Conservation (phyloP, 352 stramenopile species). For the Pilasporangium apinafurcum region DNA sequence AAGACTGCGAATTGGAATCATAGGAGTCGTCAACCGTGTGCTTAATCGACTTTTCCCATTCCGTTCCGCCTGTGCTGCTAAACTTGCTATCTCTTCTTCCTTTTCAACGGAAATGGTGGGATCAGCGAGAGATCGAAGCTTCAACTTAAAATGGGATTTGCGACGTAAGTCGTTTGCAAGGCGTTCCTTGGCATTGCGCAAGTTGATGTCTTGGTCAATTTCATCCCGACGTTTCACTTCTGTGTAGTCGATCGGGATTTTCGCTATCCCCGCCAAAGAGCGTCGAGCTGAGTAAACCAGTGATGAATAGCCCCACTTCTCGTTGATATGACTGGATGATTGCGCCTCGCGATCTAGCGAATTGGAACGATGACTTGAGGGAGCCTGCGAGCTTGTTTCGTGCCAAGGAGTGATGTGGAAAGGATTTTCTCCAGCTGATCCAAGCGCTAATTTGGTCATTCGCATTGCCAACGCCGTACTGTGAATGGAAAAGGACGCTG, state of each 20-base stretch:
- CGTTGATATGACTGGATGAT: not conserved
- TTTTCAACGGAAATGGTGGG: conserved; percentile 39
- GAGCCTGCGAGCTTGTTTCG: conserved; percentile 1
- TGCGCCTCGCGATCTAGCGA: too few relatives aligned
- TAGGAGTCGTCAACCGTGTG: too few relatives aligned
- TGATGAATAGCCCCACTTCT: not conserved
- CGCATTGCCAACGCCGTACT: conserved; percentile 17
- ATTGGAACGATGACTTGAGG: conserved; percentile 1
- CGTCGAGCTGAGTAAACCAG: conserved; percentile 4
- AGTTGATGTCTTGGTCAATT: conserved; percentile 37
- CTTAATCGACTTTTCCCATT: too few relatives aligned
- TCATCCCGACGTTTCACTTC: conserved; percentile 33
- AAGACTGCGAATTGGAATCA: too few relatives aligned
- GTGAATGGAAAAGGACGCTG: conserved; percentile 8
- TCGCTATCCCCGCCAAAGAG: conserved; percentile 5
- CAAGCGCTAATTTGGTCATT: conserved; percentile 21
- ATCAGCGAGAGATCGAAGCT: conserved; percentile 43
- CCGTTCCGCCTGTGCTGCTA: not conserved
- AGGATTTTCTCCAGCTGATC: not conserved
- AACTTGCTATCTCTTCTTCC: conserved; percentile 19
- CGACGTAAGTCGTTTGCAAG: conserved; percentile 25
- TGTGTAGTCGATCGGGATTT: conserved; percentile 18
- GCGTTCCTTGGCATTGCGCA: conserved; percentile 22
- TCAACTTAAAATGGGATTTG: conserved; percentile 29
- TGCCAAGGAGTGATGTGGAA: conserved; percentile 9